Percentiles rank a stretch among this genome's conserved stretches.
These are phyloP conservation scores for Quercus gilva DNA, from an alignment of 306 rosid genomes.

Conservation along the genomic window DNA sequence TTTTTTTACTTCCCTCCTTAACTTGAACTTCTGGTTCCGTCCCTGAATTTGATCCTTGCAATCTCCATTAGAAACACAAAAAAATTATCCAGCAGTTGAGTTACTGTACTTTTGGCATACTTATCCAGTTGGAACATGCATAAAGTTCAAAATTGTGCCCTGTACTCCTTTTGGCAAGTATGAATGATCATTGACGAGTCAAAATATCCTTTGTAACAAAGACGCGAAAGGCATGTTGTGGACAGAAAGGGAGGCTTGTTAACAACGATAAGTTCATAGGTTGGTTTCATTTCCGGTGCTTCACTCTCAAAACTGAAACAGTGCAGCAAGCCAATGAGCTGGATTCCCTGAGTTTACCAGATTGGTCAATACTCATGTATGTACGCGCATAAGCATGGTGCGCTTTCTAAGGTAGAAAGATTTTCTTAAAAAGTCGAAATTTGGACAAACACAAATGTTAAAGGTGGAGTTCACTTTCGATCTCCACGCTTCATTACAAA, in stretches of 20 bases:
- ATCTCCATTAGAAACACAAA: too few species aligned
- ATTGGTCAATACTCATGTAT: background rate
- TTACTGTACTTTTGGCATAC: too few species aligned
- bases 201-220: too few species aligned
- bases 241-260: background rate
- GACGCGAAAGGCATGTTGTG: background rate
- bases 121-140: too few species aligned
- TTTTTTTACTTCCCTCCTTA: too few species aligned
- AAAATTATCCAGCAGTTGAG: too few species aligned
- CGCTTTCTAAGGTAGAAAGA: conserved; percentile 16
- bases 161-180: too few species aligned
- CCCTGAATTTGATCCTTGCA: too few species aligned
- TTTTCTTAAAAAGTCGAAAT: conserved; percentile 17
- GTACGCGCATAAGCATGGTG: conserved; percentile 27
- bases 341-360: background rate
- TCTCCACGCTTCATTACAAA: conserved; percentile 37
- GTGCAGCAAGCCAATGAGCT: background rate
- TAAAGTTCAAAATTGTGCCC: too few species aligned
- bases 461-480: conserved; percentile 12
- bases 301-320: background rate
- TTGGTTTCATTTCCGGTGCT: background rate
- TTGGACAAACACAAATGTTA: conserved; percentile 8
- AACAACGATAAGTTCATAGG: background rate
- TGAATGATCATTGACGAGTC: too few species aligned
- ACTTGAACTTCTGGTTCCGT: too few species aligned